Evolutionary conservation across 257 asterid genomes (phyloP).

Genomic region (Penstemon barbatus): DNA sequence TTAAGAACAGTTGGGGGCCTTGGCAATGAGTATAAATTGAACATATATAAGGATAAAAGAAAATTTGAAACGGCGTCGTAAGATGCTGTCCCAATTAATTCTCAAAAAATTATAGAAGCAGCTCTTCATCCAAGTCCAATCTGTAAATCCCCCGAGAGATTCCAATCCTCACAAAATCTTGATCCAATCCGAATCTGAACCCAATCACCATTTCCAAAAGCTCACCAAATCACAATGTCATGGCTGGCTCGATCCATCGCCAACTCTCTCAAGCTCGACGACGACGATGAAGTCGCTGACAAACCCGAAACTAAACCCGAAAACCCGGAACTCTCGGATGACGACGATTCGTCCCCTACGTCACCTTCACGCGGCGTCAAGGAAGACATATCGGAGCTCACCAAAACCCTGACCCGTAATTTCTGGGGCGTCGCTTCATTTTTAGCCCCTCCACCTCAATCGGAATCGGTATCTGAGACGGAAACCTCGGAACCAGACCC

Average conservation of each 20-base stretch:
- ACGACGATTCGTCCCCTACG: slow-evolving; percentile 43
- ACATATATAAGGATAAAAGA: too few species aligned
- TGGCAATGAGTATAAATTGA: too few species aligned
- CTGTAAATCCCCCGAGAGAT: too few species aligned
- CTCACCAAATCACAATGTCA: slow-evolving; percentile 54
- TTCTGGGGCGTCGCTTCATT: slow-evolving; percentile 99
- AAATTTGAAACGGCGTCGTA: too few species aligned
- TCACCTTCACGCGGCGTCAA: slow-evolving; percentile 84
- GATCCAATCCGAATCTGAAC: slow-evolving; percentile 16
- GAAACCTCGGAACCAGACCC: slow-evolving; percentile 36
- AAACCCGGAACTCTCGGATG: slow-evolving; percentile 34
- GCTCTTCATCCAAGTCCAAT: too few species aligned
- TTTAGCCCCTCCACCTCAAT: slow-evolving; percentile 85
- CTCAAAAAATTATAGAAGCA: too few species aligned
- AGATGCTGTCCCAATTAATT: too few species aligned
- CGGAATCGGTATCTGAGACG: slow-evolving; percentile 39
- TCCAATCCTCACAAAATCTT: too few species aligned
- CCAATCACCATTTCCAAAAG: not conserved
- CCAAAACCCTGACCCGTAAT: slow-evolving; percentile 83
- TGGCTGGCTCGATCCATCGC: slow-evolving; percentile 98
- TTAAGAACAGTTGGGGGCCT: too few species aligned
- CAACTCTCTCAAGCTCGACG: slow-evolving; percentile 75
- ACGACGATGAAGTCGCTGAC: slow-evolving; percentile 33
- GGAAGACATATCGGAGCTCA: slow-evolving; percentile 91
- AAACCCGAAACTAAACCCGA: slow-evolving; percentile 29